A percentile compares a stretch with the other conserved stretches of the same genome.
Evolutionary conservation across 306 rosid species (phyloP).

Genomic region (Sphenostylis stenocarpa): DNA sequence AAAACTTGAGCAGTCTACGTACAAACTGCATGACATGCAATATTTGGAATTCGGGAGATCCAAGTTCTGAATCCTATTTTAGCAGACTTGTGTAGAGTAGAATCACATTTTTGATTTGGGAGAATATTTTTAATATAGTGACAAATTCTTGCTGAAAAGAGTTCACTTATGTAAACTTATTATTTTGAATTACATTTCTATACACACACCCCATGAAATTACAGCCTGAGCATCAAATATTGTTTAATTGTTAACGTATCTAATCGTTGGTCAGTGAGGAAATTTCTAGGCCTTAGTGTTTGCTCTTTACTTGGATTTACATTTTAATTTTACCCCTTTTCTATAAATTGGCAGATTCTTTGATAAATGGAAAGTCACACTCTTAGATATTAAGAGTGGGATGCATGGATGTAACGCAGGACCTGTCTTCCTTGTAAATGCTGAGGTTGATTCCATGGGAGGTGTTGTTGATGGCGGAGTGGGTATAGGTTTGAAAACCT

Average conservation of each 20-base stretch:
- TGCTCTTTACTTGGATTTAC: constrained; percentile 15
- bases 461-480: constrained; percentile 99
- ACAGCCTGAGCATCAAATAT: neutral
- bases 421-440: constrained; percentile 91
- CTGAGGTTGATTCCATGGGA: constrained; percentile 99
- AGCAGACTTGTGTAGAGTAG: neutral
- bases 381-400: constrained; percentile 55
- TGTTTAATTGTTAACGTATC: constrained; percentile 12
- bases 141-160: neutral
- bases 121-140: neutral
- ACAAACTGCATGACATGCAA: neutral
- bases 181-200: neutral
- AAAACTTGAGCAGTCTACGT: neutral
- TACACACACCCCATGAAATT: neutral
- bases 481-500: constrained; percentile 91
- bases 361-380: constrained; percentile 58
- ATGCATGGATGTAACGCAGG: constrained; percentile 90
- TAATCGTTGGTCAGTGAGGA: neutral
- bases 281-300: constrained; percentile 1
- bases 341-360: constrained; percentile 36
- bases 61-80: neutral
- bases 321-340: neutral
- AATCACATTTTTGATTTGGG: neutral
- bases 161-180: neutral
- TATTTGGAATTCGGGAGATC: constrained; percentile 5